These are phyloP conservation scores for Diplodia intermedia DNA, from an alignment of 2,329 filamentous ascomycete genomes.

Conservation along the genomic window DNA sequence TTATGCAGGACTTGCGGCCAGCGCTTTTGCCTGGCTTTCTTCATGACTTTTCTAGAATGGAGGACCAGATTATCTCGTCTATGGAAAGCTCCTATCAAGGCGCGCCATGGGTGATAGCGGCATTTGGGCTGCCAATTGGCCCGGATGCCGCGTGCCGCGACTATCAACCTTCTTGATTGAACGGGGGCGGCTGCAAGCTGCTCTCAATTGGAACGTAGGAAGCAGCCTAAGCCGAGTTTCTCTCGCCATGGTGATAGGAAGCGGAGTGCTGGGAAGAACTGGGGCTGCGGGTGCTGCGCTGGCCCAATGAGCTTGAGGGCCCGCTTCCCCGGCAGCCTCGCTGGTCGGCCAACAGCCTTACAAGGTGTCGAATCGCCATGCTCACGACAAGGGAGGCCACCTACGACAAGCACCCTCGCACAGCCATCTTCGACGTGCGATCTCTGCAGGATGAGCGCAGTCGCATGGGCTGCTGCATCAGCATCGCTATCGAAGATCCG, in stretches of 20 bases:
- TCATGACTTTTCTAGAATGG: constrained; percentile 16
- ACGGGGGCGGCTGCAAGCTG: constrained; percentile 8
- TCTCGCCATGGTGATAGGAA: constrained; percentile 20
- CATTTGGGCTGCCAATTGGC: constrained; percentile 13
- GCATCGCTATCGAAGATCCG: constrained; percentile 13
- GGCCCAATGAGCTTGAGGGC: constrained; percentile 27
- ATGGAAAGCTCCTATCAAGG: constrained; percentile 21
- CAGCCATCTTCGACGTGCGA: constrained; percentile 8
- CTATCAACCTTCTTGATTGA: constrained; percentile 30
- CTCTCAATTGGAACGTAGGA: constrained; percentile 12
- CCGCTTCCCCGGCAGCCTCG: constrained; percentile 25
- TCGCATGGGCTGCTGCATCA: constrained; percentile 18
- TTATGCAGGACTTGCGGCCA: constrained; percentile 24
- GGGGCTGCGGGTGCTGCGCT: constrained; percentile 29
- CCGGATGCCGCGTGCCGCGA: constrained; percentile 22
- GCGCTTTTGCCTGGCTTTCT: constrained; percentile 28
- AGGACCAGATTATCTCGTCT: constrained; percentile 21
- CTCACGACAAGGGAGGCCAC: constrained; percentile 10
- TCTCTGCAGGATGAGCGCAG: constrained; percentile 13
- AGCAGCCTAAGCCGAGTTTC: constrained; percentile 22
- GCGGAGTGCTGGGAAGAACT: constrained; percentile 7
- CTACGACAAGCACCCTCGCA: constrained; percentile 21
- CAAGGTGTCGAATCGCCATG: constrained; percentile 25
- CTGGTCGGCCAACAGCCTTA: constrained; percentile 26
- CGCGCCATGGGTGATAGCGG: neutral